Base-by-base conservation (phyloP, 1,284 basidiomycete species). In the Singerocomus rubriflavus region DNA sequence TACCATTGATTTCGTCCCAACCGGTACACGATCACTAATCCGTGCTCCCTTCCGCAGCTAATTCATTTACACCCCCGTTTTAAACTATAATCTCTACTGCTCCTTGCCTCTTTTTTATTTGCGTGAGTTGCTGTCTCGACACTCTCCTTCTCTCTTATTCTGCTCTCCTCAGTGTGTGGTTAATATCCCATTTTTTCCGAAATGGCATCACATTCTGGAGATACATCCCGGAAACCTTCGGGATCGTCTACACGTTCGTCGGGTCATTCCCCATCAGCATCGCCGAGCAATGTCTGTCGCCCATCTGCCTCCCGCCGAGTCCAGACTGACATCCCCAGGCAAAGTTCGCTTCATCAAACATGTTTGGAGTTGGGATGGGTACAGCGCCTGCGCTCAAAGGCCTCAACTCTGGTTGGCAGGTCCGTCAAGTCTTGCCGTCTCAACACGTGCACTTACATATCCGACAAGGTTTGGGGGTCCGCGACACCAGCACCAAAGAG, bases 401-500 rank as follows among this genome's bases (percentile, higher is more conserved):
- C 27, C 70, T 84, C 51, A 81, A 78, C 64, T 72, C 81, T 48
- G 80, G 82, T 41, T 89, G 87, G 86, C 83, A 85, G 78, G 87
- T 84, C 53, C 52, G 81, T 72, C 29, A 26, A 47, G 5, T 41
- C 29, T 46, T 51, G 26, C 46, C 46, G 35, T 54, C 40, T 26
- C 26, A 31, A 33, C 35, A 52, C 39, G 44, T 51, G 11, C 1
- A 16, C 53, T 54, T 31, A 54, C 51, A 48, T 47, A 27, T 50
- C 16, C 48, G 46, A 21, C 32, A 62, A 88, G 85, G 79, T 83
- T 48, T 88, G 85, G 84, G 74, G 73, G 41, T 73, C 76, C 59
- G 63, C 72, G 21, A 65, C 75, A 38, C 71, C 77, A 31, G 67
- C 73, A 26, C 75, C 79, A 8, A 79, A 79, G 60, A 74, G 82